Percentiles rank a stretch among this genome's conserved stretches.
phyloP scores from a whole-genome alignment of 306 rosid genomes.

The Glycine tomentella region DNA sequence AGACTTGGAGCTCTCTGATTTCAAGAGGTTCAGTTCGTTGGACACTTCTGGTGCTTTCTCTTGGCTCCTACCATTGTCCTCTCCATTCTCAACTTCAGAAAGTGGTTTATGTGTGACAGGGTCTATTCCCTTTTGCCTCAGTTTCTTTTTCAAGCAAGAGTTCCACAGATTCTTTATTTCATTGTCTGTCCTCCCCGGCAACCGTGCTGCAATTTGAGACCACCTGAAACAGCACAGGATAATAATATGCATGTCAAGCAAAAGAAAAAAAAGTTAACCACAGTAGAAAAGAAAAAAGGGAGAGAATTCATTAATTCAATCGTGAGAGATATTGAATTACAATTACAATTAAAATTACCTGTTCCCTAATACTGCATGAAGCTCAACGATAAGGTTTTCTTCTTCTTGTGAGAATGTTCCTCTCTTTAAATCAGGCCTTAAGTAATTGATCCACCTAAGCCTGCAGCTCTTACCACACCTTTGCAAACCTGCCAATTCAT shows the following conservation, averaged over 20 bases:
- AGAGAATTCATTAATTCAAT: neutral
- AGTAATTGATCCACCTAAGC: slow-evolving; percentile 72
- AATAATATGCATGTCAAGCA: slow-evolving; percentile 17
- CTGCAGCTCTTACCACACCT: slow-evolving; percentile 79
- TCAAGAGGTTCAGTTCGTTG: slow-evolving; percentile 57
- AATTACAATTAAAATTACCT: slow-evolving; percentile 48
- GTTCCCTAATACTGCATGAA: slow-evolving; percentile 69
- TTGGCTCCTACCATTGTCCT: slow-evolving; percentile 50
- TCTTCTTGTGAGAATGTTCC: slow-evolving; percentile 70
- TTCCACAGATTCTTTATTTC: slow-evolving; percentile 96
- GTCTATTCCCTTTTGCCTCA: slow-evolving; percentile 84
- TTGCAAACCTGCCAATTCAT: slow-evolving; percentile 57
- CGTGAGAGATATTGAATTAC: neutral
- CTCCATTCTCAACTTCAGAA: slow-evolving; percentile 54
- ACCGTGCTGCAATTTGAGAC: slow-evolving; percentile 88
- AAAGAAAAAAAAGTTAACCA: slow-evolving; percentile 20
- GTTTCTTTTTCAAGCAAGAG: slow-evolving; percentile 86
- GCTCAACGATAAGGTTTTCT: slow-evolving; percentile 61
- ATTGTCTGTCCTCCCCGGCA: slow-evolving; percentile 91
- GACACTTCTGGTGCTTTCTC: slow-evolving; percentile 50
- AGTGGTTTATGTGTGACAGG: slow-evolving; percentile 83
- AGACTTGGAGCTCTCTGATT: slow-evolving; percentile 57
- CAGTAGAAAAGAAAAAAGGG: slow-evolving; percentile 10
- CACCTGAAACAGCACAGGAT: slow-evolving; percentile 59
- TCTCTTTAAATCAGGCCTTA: slow-evolving; percentile 78